Evolutionary conservation across 208 protist species (phyloP), one percentile per base, ranked within the genome.

Genomic region (Angomonas ambiguus): DNA sequence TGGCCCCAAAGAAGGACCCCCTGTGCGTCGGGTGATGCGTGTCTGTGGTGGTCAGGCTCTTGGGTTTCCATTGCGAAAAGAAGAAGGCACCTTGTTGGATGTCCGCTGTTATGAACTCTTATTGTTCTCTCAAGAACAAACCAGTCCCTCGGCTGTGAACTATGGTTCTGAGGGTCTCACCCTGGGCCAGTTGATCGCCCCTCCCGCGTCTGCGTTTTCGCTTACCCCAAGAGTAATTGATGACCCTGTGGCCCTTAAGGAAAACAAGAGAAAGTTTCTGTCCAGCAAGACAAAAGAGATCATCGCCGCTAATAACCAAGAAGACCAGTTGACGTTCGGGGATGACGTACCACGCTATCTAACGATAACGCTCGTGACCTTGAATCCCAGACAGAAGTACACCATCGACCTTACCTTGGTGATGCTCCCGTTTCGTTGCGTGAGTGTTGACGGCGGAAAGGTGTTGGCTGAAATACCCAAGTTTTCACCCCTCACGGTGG

Each of bases 21-120:
- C 82, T 25, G 71, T 77, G 45, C 77, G 72, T n/a, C 83, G 85
- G 55, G 77, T 90, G 28, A 72, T 94, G 83, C 88, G 86, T 32
- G 66, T 94, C 45, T 94, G 88, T 58, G 88, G 88, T 25, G 87
- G 87, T 18, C 72, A 84, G 67, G 73, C 69, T 0, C 57, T 83
- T 30, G 70, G 75, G 34, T 34, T 74, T 27, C 71, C 76, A 20
- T 60, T 80, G 13, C 33, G 53, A 22, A 51, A 74, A 0, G 60
- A 78, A 11, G 33, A 56, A 22, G 73, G 67, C 27, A 30, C 65
- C 13, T 61, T 69, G 18, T 57, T 82, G n/a, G 78, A 82, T 49
- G 81, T 84, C 45, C 80, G 81, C 33, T 83, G 84, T 67, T 91
- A 91, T 72, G 80, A 91, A 71, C 70, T 91, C 2, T 62, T 91